These are phyloP conservation scores for Fusarium scirpi DNA, from an alignment of 2,329 filamentous ascomycete species.

Conservation along the genomic window DNA sequence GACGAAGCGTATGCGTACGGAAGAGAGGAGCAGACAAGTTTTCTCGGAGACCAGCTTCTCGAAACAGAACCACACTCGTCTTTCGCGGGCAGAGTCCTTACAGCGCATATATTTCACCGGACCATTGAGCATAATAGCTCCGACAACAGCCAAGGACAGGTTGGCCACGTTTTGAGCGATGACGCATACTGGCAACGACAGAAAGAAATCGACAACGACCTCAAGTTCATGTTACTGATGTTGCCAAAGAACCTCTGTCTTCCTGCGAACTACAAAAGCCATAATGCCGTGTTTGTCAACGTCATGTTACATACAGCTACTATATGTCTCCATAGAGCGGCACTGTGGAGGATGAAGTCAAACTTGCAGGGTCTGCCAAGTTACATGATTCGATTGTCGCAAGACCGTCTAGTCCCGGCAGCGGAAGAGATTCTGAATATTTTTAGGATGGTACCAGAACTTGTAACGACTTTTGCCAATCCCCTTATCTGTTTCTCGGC, in stretches of 20 bases:
- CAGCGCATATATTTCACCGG: constrained; percentile 18
- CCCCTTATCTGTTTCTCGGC: constrained; percentile 23
- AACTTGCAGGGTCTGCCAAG: constrained; percentile 1
- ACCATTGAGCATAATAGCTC: constrained; percentile 17
- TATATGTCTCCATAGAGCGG: constrained; percentile 25
- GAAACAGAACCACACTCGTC: constrained; percentile 10
- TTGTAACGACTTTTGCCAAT: constrained; percentile 4
- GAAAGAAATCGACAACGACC: constrained; percentile 15
- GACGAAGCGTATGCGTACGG: constrained; percentile 10
- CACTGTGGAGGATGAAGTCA: constrained; percentile 21
- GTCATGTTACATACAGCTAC: constrained; percentile 22
- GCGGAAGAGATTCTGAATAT: constrained; percentile 23
- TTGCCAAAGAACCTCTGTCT: constrained; percentile 19
- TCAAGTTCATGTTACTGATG: constrained; percentile 22
- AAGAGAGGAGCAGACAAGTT: constrained; percentile 5
- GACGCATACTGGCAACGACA: constrained; percentile 14
- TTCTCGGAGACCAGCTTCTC: constrained; percentile 13
- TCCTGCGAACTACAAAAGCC: constrained; percentile 13
- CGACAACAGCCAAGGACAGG: background rate
- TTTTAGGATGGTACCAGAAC: constrained; percentile 20
- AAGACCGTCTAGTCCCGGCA: constrained; percentile 17
- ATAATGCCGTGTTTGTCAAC: constrained; percentile 27
- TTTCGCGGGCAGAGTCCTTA: constrained; percentile 10
- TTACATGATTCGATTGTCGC: constrained; percentile 18
- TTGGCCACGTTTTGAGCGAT: background rate